These are phyloP conservation scores for Schizochytrium sp. DNA, from an alignment of 108 stramenopile species.

Conservation along the genomic window DNA sequence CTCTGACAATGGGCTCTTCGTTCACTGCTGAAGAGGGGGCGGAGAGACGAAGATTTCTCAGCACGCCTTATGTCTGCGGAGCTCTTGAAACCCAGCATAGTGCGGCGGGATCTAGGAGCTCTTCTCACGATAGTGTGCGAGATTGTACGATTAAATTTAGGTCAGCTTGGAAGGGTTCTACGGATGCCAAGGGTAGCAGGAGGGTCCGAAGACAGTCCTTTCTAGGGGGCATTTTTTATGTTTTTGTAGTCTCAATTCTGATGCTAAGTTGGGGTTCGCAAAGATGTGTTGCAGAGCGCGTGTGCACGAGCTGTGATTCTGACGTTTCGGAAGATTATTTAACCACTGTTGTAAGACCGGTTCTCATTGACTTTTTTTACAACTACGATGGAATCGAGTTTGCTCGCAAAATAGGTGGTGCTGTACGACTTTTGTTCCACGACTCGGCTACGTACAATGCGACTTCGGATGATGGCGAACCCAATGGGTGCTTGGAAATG, in stretches of 20 bases:
- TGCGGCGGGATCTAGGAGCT: too few relatives aligned
- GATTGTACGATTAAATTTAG: too few relatives aligned
- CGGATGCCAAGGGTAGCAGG: neutral
- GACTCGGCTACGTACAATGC: neutral
- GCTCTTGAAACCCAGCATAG: too few relatives aligned
- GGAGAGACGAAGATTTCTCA: too few relatives aligned
- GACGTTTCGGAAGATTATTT: constrained; percentile 6
- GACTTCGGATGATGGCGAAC: neutral
- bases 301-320: constrained; percentile 58
- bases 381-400: constrained; percentile 34
- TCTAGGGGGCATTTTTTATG: neutral
- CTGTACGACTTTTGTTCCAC: constrained; percentile 9
- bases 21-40: too few relatives aligned
- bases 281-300: neutral
- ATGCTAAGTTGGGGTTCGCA: neutral
- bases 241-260: neutral
- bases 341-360: constrained; percentile 2
- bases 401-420: constrained; percentile 29
- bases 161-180: neutral
- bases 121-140: too few relatives aligned
- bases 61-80: too few relatives aligned
- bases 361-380: constrained; percentile 24
- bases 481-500: constrained; percentile 35
- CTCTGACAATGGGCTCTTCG: too few relatives aligned
- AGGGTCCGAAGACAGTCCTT: neutral